Conservation (phyloP, 805 yeast species). For the Pichia heedii region DNA sequence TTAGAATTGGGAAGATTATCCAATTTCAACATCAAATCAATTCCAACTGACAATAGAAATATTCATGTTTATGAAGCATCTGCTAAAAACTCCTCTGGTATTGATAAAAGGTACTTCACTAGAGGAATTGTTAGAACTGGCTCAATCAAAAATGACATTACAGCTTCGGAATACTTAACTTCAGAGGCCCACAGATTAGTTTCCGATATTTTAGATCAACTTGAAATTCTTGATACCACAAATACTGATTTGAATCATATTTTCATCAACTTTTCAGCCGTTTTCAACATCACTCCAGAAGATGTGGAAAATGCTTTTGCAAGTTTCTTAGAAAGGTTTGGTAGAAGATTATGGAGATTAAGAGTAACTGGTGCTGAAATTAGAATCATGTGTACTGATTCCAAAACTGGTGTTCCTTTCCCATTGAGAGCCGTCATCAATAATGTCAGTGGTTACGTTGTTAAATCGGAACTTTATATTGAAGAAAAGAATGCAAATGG, state of each 20-base stretch:
- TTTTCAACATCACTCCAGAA: conserved; percentile 86
- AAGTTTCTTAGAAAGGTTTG: conserved; percentile 94
- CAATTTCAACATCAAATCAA: conserved; percentile 90
- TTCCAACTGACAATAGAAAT: conserved; percentile 93
- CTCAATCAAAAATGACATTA: conserved; percentile 83
- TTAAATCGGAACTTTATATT: conserved; percentile 87
- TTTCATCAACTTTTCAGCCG: conserved; percentile 93
- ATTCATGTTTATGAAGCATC: conserved; percentile 95
- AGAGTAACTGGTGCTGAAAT: conserved; percentile 97
- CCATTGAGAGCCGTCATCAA: conserved; percentile 95
- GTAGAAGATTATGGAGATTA: conserved; percentile 92
- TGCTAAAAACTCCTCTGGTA: conserved; percentile 79
- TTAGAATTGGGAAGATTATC: conserved; percentile 89
- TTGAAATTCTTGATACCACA: conserved; percentile 88
- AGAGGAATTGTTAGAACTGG: conserved; percentile 98
- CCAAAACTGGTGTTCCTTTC: conserved; percentile 78
- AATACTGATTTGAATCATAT: conserved; percentile 96
- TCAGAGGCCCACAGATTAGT: conserved; percentile 95
- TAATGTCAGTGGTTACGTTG: conserved; percentile 96
- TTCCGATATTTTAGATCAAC: conserved; percentile 90
- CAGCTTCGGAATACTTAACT: conserved; percentile 87
- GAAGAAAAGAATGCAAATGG: conserved; percentile 89
- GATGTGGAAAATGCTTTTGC: conserved; percentile 98
- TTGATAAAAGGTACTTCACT: conserved; percentile 92
- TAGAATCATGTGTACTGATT: conserved; percentile 89